These are phyloP conservation scores for Microascus cirrosus DNA, from an alignment of 2,329 filamentous ascomycete species.

Conservation along the genomic window DNA sequence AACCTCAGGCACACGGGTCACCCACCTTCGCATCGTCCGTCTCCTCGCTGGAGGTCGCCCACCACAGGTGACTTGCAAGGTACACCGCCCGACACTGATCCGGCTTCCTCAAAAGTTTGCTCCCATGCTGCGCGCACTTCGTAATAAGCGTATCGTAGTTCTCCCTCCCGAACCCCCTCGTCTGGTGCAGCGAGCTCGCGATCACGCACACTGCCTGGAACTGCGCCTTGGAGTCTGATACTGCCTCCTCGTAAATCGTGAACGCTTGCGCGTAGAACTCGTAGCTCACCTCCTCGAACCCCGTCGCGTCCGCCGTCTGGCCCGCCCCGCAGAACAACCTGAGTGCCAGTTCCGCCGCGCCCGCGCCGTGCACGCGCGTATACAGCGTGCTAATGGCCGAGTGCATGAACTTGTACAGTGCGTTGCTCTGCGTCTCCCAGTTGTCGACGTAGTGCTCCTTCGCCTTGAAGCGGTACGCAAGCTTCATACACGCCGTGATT, in stretches of 20 bases:
- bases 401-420: constrained; percentile 93
- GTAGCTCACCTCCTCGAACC: constrained; percentile 92
- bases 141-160: constrained; percentile 99
- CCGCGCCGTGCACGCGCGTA: constrained; percentile 64
- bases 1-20: constrained; percentile 8
- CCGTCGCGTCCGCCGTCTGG: constrained; percentile 81
- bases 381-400: constrained; percentile 79
- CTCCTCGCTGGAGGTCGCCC: constrained; percentile 82
- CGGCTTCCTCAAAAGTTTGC: constrained; percentile 93
- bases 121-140: constrained; percentile 92
- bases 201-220: constrained; percentile 97
- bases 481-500: constrained; percentile 79
- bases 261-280: constrained; percentile 98
- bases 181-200: constrained; percentile 77
- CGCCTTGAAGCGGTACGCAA: constrained; percentile 78
- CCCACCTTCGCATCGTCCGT: constrained; percentile 49
- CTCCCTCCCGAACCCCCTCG: constrained; percentile 84
- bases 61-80: constrained; percentile 93
- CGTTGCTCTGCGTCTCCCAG: constrained; percentile 54
- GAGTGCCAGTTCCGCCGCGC: constrained; percentile 76
- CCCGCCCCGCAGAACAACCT: constrained; percentile 86
- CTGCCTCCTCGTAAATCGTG: constrained; percentile 92
- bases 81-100: constrained; percentile 97
- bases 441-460: constrained; percentile 72
- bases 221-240: constrained; percentile 90